Evolutionary conservation across 1,139 yeast genomes (phyloP).

Genomic region (Debaryomyces singareniensis): DNA sequence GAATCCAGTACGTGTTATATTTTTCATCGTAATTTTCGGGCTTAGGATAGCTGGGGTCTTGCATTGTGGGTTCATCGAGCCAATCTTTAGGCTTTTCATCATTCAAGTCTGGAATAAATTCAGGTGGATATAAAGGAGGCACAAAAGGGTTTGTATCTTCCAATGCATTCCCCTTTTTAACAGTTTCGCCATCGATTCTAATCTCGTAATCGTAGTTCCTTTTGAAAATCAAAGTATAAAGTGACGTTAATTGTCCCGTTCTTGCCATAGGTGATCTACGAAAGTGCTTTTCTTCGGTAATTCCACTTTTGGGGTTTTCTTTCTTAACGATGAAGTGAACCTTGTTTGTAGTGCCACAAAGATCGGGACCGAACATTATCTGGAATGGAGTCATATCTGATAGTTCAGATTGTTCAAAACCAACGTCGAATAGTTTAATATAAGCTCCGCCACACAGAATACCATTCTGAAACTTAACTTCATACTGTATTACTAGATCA

Average conservation of each 20-base stretch:
- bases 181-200: conserved; percentile 73
- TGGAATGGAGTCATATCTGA: conserved; percentile 66
- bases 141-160: conserved; percentile 41
- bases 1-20: conserved; percentile 49
- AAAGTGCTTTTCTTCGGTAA: conserved; percentile 63
- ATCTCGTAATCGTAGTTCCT: conserved; percentile 67
- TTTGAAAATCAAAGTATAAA: conserved; percentile 71
- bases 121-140: conserved; percentile 63
- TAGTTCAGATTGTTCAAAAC: conserved; percentile 35
- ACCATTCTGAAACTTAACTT: conserved; percentile 74
- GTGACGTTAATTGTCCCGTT: conserved; percentile 47
- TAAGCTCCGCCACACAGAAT: conserved; percentile 86
- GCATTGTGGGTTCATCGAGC: conserved; percentile 61
- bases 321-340: conserved; percentile 70
- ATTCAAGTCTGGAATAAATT: conserved; percentile 51
- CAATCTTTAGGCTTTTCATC: conserved; percentile 72
- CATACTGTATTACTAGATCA: conserved; percentile 81
- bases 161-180: conserved; percentile 60
- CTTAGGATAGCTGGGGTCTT: conserved; percentile 61
- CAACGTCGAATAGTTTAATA: conserved; percentile 59
- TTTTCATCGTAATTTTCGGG: conserved; percentile 80
- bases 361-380: conserved; percentile 93
- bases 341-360: conserved; percentile 74
- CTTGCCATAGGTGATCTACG: conserved; percentile 62
- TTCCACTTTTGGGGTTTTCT: conserved; percentile 48